Conservation (phyloP, 1,284 basidiomycete genomes). For the Exobasidium cylindrosporum region DNA sequence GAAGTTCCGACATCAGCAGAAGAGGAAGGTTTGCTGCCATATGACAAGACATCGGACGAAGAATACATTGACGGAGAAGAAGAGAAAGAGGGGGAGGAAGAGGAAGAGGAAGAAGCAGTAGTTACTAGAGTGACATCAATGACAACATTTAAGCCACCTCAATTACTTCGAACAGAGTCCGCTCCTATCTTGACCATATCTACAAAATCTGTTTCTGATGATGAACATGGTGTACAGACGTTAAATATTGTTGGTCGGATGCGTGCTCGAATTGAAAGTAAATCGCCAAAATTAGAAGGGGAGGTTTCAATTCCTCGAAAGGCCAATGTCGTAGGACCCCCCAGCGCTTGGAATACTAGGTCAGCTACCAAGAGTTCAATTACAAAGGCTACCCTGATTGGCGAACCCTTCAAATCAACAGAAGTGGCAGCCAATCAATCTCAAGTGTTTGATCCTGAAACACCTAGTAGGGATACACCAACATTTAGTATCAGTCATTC, state of each 20-base stretch:
- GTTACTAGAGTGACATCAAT: constrained; percentile 2
- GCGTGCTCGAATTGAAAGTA: constrained; percentile 3
- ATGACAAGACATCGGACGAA: neutral
- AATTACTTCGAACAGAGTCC: neutral
- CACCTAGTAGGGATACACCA: constrained; percentile 6
- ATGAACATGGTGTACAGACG: neutral
- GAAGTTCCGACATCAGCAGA: neutral
- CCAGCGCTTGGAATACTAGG: neutral
- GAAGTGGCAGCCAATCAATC: neutral
- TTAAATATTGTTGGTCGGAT: constrained; percentile 6
- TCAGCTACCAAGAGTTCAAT: neutral
- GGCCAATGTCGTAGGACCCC: neutral
- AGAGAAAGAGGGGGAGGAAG: constrained; percentile 7
- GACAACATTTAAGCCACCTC: neutral
- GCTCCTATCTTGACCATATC: neutral
- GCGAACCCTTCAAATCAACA: neutral
- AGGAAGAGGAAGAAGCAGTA: constrained; percentile 16
- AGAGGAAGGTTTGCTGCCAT: neutral
- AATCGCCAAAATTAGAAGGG: neutral
- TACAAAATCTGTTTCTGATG: neutral
- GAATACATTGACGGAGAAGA: constrained; percentile 4
- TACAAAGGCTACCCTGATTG: neutral
- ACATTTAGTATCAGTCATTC: constrained; percentile 15
- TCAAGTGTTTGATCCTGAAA: neutral
- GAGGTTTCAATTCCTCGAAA: neutral